Base-by-base conservation (phyloP, 1,139 yeast species). In the Blastobotrys ciferrii region DNA sequence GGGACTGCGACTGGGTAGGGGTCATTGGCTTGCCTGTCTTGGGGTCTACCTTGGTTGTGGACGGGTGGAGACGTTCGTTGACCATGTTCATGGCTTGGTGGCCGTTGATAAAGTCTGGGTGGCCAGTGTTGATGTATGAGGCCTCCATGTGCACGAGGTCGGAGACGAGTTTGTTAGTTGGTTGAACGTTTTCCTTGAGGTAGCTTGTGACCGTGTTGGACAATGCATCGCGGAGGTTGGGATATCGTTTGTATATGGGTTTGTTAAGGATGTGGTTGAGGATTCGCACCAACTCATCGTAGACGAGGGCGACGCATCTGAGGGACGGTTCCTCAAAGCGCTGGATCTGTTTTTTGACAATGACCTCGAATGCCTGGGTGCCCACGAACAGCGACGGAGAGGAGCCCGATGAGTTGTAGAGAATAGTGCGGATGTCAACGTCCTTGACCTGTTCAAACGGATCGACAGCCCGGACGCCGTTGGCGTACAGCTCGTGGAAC, bases 301-400 rank as follows among this genome's bases (percentile, higher is more conserved):
- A 92, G 47, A 92, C 88, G 62, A 92, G 79, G 55, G 86, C 81
- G 55, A 91, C 89, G 74, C 98, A 87, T 64, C 96, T 82, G 52
- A 87, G 63, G 7, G 95, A 76, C 9, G 98, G 98, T 58, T 92
- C 98, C 70, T 92, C 97, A 74, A 92, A 88, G 68, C 98, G 81
- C 60, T 77, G 82, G 58, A 92, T 91, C 70, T 92, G 98, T 69
- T 92, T 96, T 68, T 87, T 89, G 42, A 92, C 98, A 60, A 92
- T 80, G 17, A 91, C 96, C 69, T 92, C 98, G 65, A 92, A 92
- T 0, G 98, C 98, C 62, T 88, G 92, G 5, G 98, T 92, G 42
- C 98, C 98, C 51, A 92, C 98, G 71, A 92, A 92, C 60, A 92
- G 76, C 3, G 96, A 87, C n/a, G 98, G 98, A 0, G 97, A 88